These are phyloP conservation scores for Phyllostachys edulis DNA, from an alignment of 176 grass and related monocot species.

Conservation along the genomic window DNA sequence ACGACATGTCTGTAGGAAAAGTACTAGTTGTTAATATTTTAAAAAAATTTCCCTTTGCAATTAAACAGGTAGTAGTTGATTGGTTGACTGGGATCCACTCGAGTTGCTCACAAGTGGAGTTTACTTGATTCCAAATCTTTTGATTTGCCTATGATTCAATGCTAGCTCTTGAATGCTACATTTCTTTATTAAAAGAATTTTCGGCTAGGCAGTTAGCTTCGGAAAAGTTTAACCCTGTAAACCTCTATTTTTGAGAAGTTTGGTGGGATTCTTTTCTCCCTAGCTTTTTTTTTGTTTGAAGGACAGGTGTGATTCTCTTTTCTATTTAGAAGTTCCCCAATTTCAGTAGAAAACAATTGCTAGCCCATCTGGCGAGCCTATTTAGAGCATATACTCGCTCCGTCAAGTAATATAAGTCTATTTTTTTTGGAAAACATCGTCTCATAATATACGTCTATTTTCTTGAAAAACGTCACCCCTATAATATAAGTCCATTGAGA, in stretches of 20 bases:
- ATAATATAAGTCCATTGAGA: too few species aligned
- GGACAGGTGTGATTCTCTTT: not conserved
- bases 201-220: not conserved
- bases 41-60: not conserved
- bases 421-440: too few species aligned
- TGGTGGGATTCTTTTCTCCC: not conserved
- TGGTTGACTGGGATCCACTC: conserved; percentile 24
- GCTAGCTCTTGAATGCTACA: not conserved
- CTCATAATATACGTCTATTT: too few species aligned
- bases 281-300: not conserved
- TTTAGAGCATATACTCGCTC: too few species aligned
- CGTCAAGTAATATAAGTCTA: too few species aligned
- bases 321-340: not conserved
- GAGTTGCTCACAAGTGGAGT: conserved; percentile 14
- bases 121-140: conserved; percentile 12
- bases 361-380: too few species aligned
- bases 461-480: too few species aligned
- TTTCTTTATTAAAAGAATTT: conserved; percentile 2
- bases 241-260: not conserved
- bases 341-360: too few species aligned
- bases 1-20: conserved; percentile 25
- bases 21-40: not conserved
- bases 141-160: not conserved
- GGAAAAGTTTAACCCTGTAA: not conserved
- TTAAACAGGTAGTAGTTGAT: not conserved